These are phyloP conservation scores for Oenanthe sinensis DNA, from an alignment of 129 eudicot genomes.

Conservation along the genomic window DNA sequence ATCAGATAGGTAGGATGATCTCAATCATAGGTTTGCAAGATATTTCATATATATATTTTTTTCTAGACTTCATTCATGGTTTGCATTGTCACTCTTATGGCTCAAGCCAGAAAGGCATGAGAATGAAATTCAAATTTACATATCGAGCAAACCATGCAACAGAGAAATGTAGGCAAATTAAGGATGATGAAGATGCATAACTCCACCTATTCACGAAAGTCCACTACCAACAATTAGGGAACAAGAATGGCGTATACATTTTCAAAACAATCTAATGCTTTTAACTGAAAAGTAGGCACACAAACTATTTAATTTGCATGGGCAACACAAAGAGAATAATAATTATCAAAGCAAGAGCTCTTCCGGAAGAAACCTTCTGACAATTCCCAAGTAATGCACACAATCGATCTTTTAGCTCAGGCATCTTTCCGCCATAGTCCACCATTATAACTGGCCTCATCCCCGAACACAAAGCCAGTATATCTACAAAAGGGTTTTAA, in stretches of 20 bases:
- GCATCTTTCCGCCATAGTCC: slow-evolving; percentile 97
- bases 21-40: background rate
- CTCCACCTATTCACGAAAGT: background rate
- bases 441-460: slow-evolving; percentile 94
- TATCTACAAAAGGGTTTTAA: slow-evolving; percentile 31
- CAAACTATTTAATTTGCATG: background rate
- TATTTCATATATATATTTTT: background rate
- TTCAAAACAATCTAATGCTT: background rate
- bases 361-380: slow-evolving; percentile 38
- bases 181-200: no score
- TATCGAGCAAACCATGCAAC: no score
- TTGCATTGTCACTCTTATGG: background rate
- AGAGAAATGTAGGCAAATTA: no score
- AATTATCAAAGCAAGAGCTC: background rate
- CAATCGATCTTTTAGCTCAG: slow-evolving; percentile 55
- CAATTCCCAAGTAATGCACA: slow-evolving; percentile 44
- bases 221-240: no score
- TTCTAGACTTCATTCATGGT: background rate
- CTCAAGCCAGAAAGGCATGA: background rate
- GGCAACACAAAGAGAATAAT: background rate
- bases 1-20: background rate
- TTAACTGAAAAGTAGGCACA: background rate
- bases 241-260: background rate
- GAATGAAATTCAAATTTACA: background rate
- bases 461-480: slow-evolving; percentile 62